These are phyloP conservation scores for Phylloporus sp. DNA, from an alignment of 768 basidiomycete species.

Conservation along the genomic window DNA sequence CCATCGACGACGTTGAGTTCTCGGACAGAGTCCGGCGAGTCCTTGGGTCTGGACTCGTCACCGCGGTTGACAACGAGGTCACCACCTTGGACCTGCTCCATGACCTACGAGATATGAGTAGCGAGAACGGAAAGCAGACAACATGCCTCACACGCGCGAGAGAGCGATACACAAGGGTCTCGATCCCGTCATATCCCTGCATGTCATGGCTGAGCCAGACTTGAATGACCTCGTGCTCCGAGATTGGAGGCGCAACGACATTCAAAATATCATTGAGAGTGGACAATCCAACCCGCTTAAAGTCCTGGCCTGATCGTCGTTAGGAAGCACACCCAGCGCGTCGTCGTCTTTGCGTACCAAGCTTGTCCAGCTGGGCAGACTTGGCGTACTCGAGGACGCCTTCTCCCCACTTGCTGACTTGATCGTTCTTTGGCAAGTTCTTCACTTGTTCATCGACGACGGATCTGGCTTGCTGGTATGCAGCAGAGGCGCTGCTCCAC, in stretches of 20 bases:
- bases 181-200: slow-evolving; percentile 93
- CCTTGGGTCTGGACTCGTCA: slow-evolving; percentile 68
- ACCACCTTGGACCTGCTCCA: slow-evolving; percentile 93
- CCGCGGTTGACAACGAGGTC: slow-evolving; percentile 86
- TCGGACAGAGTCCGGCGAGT: slow-evolving; percentile 41
- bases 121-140: background rate
- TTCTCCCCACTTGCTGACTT: slow-evolving; percentile 84
- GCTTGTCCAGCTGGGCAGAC: slow-evolving; percentile 82
- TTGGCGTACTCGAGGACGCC: slow-evolving; percentile 86
- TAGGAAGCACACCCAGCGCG: background rate
- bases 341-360: slow-evolving; percentile 52
- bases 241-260: slow-evolving; percentile 96
- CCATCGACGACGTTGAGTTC: slow-evolving; percentile 82
- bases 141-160: slow-evolving; percentile 61
- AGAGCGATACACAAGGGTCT: slow-evolving; percentile 87
- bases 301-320: slow-evolving; percentile 66
- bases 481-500: slow-evolving; percentile 85
- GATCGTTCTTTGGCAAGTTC: slow-evolving; percentile 77
- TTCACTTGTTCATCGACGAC: slow-evolving; percentile 94
- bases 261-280: slow-evolving; percentile 90
- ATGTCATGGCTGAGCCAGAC: slow-evolving; percentile 96
- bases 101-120: slow-evolving; percentile 47
- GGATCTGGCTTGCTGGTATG: slow-evolving; percentile 79
- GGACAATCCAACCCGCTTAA: slow-evolving; percentile 81
- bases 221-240: slow-evolving; percentile 96